Base-by-base conservation (phyloP, 768 basidiomycete species). In the Lepiota brunneoincarnata region DNA sequence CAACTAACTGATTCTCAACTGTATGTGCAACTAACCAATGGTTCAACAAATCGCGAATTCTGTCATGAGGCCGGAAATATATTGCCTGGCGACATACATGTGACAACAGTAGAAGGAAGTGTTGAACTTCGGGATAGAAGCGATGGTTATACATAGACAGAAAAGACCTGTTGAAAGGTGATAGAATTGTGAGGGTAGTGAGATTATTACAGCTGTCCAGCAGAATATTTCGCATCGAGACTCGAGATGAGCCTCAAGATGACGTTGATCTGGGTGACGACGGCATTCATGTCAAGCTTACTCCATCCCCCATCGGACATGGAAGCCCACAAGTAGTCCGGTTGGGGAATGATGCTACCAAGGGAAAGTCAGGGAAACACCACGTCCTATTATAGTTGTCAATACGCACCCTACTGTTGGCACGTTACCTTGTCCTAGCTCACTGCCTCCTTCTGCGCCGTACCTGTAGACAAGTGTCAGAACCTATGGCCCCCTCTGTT, bases 281-380 rank as follows among this genome's bases (percentile, higher is more conserved):
- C 65, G 51, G 56, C 61, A 28, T 59, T 38, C 15, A 69, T 56
- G 36, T 65, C 60, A 15, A 69, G 40, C 51, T 58, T 64, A 44
- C 64, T 65, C 68, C 68, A 69, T 9, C 68, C 68, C 10, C 68
- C 68, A 34, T 69, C 68, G 15, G 52, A 41, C 62, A 64, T 61
- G 0, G 64, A 45, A 15, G 68, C 65, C 68, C 68, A 69, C 9
- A 69, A 41, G 23, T 67, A 69, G 51, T 69, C 68, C 0, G 68
- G 68, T 44, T 69, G 68, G 1, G 67, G 65, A 23, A 67, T 69
- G 21, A 67, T 65, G 38, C 67, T 69, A 39, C 21, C 17, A 14
- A 9, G 24, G 6, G 10, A 17, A 24, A 21, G 26, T 18, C 35
- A 20, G 35, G 24, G 23, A 14, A 5, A 20, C 21, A n/a, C 31